Percentiles rank a stretch among this genome's conserved stretches.
Evolutionary conservation across 2,329 filamentous ascomycete genomes (phyloP).

Genomic region (Colletotrichum sp.): DNA sequence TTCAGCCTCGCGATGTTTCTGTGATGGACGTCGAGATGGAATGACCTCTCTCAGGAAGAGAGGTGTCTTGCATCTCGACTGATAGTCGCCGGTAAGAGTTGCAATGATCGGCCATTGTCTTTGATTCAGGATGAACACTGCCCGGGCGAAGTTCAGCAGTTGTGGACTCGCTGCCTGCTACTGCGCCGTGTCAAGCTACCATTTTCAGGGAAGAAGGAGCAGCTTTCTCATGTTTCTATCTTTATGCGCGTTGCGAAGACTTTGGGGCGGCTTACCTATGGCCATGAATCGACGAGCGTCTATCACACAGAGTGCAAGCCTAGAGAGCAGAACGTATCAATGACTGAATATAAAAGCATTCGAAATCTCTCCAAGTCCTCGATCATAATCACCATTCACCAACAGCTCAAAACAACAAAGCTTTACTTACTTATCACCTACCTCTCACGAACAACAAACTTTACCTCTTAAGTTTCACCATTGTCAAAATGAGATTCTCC

Average conservation of each 20-base stretch:
- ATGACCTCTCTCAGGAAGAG: background rate
- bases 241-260: background rate
- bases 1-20: background rate
- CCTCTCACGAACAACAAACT: accelerated
- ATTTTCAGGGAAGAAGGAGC: accelerated
- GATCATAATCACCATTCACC: background rate
- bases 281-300: accelerated
- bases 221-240: background rate
- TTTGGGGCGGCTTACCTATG: background rate
- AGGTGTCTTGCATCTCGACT: background rate
- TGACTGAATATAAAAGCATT: background rate
- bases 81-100: no score
- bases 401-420: background rate
- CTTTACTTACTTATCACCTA: background rate
- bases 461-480: background rate
- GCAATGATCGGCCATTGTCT: background rate
- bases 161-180: background rate
- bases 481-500: background rate
- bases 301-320: no score
- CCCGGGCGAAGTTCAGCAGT: background rate
- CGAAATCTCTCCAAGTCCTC: background rate
- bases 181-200: background rate
- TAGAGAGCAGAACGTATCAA: no score
- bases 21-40: background rate
- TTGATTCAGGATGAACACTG: background rate